These are phyloP conservation scores for Sphaerulina musiva DNA, from an alignment of 2,329 filamentous ascomycete genomes.

Conservation along the genomic window DNA sequence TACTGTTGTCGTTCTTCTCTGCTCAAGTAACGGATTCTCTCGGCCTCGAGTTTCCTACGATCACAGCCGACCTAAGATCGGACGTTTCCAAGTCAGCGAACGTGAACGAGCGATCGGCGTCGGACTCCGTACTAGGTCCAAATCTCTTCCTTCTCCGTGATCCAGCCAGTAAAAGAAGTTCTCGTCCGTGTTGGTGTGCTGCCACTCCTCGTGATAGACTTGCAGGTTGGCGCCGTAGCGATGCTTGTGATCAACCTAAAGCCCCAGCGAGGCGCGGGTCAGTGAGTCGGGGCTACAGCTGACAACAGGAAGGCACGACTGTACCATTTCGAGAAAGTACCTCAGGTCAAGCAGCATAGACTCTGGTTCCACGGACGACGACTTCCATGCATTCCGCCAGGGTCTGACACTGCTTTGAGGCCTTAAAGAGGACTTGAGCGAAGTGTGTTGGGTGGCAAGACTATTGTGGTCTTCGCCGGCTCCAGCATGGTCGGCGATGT, in stretches of 20 bases:
- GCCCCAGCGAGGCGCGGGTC: neutral
- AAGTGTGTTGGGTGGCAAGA: constrained; percentile 25
- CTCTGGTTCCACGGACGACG: constrained; percentile 35
- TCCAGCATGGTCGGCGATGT: constrained; percentile 66
- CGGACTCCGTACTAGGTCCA: constrained; percentile 51
- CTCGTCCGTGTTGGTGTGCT: constrained; percentile 63
- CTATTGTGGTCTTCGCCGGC: constrained; percentile 39
- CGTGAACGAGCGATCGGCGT: neutral
- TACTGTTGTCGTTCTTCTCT: constrained; percentile 76
- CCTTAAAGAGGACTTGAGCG: constrained; percentile 39
- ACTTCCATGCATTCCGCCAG: constrained; percentile 38
- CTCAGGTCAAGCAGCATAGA: constrained; percentile 75
- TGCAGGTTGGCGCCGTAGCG: constrained; percentile 77
- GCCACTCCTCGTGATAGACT: constrained; percentile 78
- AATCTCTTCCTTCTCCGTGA: constrained; percentile 62
- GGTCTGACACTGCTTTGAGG: constrained; percentile 39
- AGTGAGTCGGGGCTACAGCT: neutral
- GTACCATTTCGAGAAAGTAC: constrained; percentile 71
- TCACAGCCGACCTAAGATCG: neutral
- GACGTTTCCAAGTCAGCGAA: neutral
- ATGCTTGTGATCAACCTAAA: constrained; percentile 56
- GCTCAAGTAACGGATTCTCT: constrained; percentile 78
- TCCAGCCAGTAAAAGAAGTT: constrained; percentile 92
- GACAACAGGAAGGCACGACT: neutral
- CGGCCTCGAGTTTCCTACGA: constrained; percentile 57